Percentiles rank a stretch among this genome's conserved stretches.
Conservation (phyloP, 257 asterid genomes). For the Petrea volubilis region DNA sequence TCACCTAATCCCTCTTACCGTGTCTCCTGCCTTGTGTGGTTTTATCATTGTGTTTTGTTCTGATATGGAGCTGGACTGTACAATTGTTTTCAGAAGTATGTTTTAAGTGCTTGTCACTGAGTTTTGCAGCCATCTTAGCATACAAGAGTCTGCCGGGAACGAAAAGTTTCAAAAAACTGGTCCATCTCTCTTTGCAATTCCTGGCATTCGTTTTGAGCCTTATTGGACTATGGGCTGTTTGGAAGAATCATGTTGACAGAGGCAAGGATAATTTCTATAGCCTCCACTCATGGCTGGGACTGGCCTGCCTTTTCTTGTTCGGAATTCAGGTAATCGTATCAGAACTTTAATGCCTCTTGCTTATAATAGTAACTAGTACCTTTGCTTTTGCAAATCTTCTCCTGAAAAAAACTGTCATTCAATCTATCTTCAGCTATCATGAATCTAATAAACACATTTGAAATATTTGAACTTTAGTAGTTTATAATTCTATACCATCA, state of each 20-base stretch:
- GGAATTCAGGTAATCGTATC: constrained; percentile 61
- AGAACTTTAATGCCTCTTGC: not conserved
- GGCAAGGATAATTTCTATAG: constrained; percentile 84
- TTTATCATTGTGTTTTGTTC: not conserved
- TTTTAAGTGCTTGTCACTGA: constrained; percentile 8
- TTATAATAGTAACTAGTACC: not conserved
- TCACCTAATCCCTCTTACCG: not conserved
- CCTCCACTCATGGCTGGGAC: constrained; percentile 94
- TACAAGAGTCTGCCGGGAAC: constrained; percentile 86
- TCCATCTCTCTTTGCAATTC: constrained; percentile 72
- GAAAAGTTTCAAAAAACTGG: constrained; percentile 54
- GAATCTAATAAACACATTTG: too few species aligned
- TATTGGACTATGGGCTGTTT: constrained; percentile 79
- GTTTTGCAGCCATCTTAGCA: constrained; percentile 75
- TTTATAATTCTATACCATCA: too few species aligned
- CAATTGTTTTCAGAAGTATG: constrained; percentile 4
- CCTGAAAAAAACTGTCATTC: not conserved
- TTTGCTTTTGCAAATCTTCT: not conserved
- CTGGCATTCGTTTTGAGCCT: constrained; percentile 52
- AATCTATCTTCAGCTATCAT: too few species aligned
- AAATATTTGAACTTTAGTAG: too few species aligned
- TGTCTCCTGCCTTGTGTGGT: not conserved
- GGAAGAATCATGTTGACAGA: constrained; percentile 77
- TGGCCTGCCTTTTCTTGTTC: constrained; percentile 71
- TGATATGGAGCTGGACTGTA: not conserved